Evolutionary conservation across 331 rosid species (phyloP), one percentile per base, ranked within the genome.

Genomic region (Saraca asoca): DNA sequence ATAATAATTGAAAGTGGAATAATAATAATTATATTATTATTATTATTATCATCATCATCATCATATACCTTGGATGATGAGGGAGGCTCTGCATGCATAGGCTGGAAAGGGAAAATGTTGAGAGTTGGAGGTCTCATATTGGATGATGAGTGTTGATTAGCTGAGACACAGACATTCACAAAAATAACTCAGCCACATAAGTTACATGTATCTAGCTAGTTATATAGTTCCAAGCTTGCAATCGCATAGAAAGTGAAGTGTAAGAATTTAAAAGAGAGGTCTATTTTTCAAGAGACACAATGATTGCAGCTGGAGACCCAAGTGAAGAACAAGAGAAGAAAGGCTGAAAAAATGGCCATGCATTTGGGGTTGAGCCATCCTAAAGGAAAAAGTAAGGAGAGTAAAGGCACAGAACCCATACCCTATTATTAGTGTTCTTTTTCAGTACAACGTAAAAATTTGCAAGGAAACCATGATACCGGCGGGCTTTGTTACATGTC

Each of bases 61-160:
- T 24, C 3, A 24, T 24, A 24, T 24, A 85, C 94, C 81, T 90
- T 81, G 35, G 86, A 75, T 55, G 95, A 84, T 41, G 31, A 24
- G 3, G 87, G 74, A 33, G 96, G 95, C 44, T 88, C 88, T 34
- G 67, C 83, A 49, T 88, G 92, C 99, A 94, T 94, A 56, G 99
- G 99, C 79, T 86, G 87, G 12, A 97, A 94, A 15, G 99, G 99
- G 72, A 94, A 94, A 70, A 94, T 94, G 79, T 94, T 94, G 78
- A 94, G 80, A 70, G 97, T 94, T 7, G 97, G 89, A 63, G 92
- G 99, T 78, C 95, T 88, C 92, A 87, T 86, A 59, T 90, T 89
- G 4, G 85, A 24, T 24, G 31, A 74, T 66, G 79, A 75, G 41
- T 72, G 77, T 57, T 72, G 77, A 62, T 82, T 94, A 82, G 91